Conservation (phyloP, 306 rosid genomes). For the Corylus avellana region DNA sequence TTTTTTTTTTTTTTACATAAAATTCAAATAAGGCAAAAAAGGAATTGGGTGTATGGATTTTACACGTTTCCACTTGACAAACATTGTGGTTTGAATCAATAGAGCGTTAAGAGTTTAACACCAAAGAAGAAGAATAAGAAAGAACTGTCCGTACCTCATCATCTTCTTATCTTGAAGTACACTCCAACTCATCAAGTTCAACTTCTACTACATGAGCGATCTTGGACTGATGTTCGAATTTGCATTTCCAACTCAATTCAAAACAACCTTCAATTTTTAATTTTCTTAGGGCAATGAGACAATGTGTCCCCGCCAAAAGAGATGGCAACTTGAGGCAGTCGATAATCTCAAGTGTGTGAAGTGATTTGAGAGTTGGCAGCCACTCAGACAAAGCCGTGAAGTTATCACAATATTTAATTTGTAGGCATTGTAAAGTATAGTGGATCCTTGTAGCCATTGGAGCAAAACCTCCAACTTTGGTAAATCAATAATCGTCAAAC, state of each 20-base stretch:
- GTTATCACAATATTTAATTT: not conserved
- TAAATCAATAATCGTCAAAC: not conserved
- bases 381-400: conserved; percentile 31
- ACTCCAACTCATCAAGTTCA: not conserved
- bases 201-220: conserved; percentile 3
- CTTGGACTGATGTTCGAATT: not conserved
- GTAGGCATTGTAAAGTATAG: not conserved
- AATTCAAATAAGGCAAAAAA: too few species aligned
- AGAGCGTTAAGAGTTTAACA: too few species aligned
- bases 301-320: conserved; percentile 9
- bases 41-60: too few species aligned
- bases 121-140: too few species aligned
- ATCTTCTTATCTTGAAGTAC: too few species aligned
- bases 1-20: too few species aligned
- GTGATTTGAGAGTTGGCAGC: conserved; percentile 12
- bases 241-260: not conserved
- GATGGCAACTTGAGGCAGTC: conserved; percentile 16
- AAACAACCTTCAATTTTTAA: not conserved
- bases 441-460: not conserved
- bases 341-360: not conserved
- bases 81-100: too few species aligned
- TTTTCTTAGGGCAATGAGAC: conserved; percentile 2
- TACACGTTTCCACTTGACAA: too few species aligned
- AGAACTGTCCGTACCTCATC: too few species aligned
- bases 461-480: conserved; percentile 17